Base-by-base conservation (phyloP, 805 yeast genomes). In the Wickerhamomyces strasburgensis region DNA sequence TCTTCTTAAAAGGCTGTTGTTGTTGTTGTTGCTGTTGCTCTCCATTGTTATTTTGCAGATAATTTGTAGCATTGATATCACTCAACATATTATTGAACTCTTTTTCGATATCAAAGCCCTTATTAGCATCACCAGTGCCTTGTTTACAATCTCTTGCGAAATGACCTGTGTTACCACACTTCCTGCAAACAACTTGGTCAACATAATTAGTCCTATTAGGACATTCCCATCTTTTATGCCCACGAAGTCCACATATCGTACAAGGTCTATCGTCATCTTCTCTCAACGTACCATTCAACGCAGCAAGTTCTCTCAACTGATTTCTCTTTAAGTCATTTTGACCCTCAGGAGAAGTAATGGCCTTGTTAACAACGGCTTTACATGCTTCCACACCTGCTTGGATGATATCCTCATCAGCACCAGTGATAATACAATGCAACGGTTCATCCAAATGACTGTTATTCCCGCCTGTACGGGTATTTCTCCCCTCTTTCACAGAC, bases 281-380 rank as follows among this genome's bases (percentile, higher is more conserved):
- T 37, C 98, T 73, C 32, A 88, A 67, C 0, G 98, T 93, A 60
- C 99, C 99, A 62, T 93, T 94, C 38, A 93, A 68, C 17, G 85
- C 82, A 0, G 99, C 99, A 50, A 93, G 70, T 54, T 90, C 96
- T 46, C 96, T 73, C 42, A 93, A 69, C 60, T 93, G 99, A 30
- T 82, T 86, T 41, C 97, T 70, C 54, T 93, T 93, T 57, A 85
- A 70, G 45, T 87, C 95, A 59, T 90, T 93, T 56, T 86, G 94
- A 1, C 96, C 96, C 45, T 84, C 90, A 2, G 98, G 98, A 0
- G 95, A 78, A 14, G 78, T 71, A 2, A 89, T 84, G 1, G 96
- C 96, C 44, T 80, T 82, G 37, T 84, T 77, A 13, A 94, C 78
- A 35, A 93, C 77, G 39, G 75, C 75, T 49, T 86, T 77, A 37